A percentile compares a stretch with the other conserved stretches of the same genome.
Evolutionary conservation across 2,329 filamentous ascomycete genomes (phyloP).

Genomic region (Phialocephala subalpina): DNA sequence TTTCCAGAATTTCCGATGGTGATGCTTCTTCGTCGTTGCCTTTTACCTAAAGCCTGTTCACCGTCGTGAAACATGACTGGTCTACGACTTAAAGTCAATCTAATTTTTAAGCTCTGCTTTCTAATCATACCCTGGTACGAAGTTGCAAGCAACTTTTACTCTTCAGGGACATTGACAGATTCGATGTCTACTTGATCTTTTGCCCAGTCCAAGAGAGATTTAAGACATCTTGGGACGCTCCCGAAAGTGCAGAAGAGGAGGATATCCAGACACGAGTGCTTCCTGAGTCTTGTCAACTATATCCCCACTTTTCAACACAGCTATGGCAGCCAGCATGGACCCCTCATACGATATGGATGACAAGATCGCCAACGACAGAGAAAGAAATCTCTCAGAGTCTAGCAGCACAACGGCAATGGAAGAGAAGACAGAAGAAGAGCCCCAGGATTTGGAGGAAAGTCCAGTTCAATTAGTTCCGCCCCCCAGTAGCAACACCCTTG

Average conservation of each 20-base stretch:
- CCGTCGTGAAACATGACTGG: background rate
- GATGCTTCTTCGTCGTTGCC: background rate
- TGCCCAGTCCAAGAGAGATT: background rate
- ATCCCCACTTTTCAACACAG: background rate
- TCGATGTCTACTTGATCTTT: background rate
- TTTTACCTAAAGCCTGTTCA: background rate
- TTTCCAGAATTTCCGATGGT: background rate
- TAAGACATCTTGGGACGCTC: background rate
- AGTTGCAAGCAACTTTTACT: background rate
- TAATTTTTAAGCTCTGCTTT: slow-evolving; percentile 7
- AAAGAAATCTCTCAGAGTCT: slow-evolving; percentile 18
- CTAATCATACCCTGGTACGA: background rate
- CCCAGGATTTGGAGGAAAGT: slow-evolving; percentile 5
- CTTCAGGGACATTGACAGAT: background rate
- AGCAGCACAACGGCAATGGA: slow-evolving; percentile 15
- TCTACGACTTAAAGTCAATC: background rate
- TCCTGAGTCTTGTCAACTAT: background rate
- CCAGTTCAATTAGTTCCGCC: background rate
- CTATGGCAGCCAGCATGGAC: background rate
- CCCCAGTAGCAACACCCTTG: slow-evolving; percentile 37
- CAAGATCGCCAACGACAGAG: slow-evolving; percentile 4
- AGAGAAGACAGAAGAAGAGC: background rate
- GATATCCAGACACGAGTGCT: background rate
- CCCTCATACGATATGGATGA: background rate
- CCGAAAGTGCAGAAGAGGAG: background rate